These are phyloP conservation scores for Rhinocladiella mackenziei DNA, from an alignment of 2,329 filamentous ascomycete species.

Conservation along the genomic window DNA sequence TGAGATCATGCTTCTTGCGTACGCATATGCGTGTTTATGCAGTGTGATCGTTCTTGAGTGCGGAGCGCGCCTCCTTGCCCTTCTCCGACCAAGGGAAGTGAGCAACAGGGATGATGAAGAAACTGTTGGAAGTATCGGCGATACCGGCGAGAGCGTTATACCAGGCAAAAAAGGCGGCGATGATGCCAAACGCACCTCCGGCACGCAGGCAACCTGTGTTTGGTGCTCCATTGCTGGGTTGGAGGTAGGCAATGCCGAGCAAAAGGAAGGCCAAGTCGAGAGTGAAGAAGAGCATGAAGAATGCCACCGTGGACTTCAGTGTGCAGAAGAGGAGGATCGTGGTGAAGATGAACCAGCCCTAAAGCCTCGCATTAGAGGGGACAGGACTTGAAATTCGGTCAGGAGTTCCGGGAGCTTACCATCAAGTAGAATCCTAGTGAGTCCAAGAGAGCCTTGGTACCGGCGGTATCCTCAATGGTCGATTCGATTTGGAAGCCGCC, in stretches of 20 bases:
- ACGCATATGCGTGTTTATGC: constrained; percentile 22
- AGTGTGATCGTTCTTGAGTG: constrained; percentile 48
- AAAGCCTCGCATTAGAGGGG: too few relatives aligned
- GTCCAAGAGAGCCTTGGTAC: constrained; percentile 48
- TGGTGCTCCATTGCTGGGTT: constrained; percentile 41
- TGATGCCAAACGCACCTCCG: constrained; percentile 73
- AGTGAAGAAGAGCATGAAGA: constrained; percentile 72
- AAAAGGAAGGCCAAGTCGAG: constrained; percentile 73
- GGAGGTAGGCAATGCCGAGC: constrained; percentile 62
- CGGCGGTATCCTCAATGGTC: constrained; percentile 38
- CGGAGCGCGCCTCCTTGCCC: constrained; percentile 56
- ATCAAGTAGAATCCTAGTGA: constrained; percentile 71
- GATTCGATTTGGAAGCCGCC: constrained; percentile 59
- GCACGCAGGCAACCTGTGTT: constrained; percentile 58
- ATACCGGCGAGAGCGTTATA: constrained; percentile 82
- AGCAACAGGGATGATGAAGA: constrained; percentile 87
- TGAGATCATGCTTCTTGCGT: too few relatives aligned
- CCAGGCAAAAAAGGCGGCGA: constrained; percentile 79
- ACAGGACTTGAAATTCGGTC: too few relatives aligned
- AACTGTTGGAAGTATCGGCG: constrained; percentile 67
- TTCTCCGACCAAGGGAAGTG: constrained; percentile 94
- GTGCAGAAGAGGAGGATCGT: constrained; percentile 70
- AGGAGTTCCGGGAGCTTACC: constrained; percentile 35
- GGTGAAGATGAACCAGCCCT: constrained; percentile 82
- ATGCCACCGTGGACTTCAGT: constrained; percentile 70